Conservation (phyloP, 257 asterid genomes). For the Solanum sparsipilum region DNA sequence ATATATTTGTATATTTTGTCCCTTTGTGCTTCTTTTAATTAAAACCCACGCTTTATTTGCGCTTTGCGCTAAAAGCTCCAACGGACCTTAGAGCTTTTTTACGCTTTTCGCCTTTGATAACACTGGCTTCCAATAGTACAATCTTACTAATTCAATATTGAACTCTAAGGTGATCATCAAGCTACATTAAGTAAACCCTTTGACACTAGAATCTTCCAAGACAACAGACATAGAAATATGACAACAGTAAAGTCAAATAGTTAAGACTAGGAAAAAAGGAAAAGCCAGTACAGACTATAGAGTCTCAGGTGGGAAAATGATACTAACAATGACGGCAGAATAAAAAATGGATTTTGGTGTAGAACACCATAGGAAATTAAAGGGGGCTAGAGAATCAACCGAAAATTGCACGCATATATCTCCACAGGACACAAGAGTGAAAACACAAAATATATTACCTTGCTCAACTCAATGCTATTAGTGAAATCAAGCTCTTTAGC, state of each 20-base stretch:
- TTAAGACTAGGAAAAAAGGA: background rate
- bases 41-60: too few species aligned
- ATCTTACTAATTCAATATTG: background rate
- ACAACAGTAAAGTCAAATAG: background rate
- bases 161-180: background rate
- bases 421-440: background rate
- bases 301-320: background rate
- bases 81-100: too few species aligned
- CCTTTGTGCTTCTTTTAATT: too few species aligned
- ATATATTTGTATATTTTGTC: too few species aligned
- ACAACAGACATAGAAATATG: background rate
- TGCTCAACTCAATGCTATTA: conserved; percentile 50
- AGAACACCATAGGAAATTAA: background rate
- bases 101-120: too few species aligned
- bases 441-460: conserved; percentile 27
- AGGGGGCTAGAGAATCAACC: background rate
- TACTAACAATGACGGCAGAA: background rate
- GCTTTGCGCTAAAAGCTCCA: too few species aligned
- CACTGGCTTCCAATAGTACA: background rate
- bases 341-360: background rate
- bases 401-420: background rate
- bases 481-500: conserved; percentile 80
- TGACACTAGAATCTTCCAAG: background rate
- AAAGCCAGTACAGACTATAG: background rate
- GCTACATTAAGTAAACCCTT: background rate